Evolutionary conservation across 2,329 filamentous ascomycete species (phyloP).

Genomic region (Purpureocillium lavendulum): DNA sequence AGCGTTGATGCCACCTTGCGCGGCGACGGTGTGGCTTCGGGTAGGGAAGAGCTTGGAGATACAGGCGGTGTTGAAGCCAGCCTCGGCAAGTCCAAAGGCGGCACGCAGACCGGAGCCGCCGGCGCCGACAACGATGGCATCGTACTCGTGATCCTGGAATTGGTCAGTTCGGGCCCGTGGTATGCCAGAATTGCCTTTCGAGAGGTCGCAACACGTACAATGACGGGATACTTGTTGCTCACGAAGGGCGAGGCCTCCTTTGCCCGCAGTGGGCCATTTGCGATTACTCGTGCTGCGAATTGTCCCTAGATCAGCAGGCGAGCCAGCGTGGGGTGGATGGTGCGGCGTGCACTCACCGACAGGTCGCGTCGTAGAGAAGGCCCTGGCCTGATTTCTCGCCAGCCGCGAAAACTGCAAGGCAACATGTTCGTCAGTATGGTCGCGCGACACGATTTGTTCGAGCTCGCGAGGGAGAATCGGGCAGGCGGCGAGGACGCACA

Average conservation of each 20-base stretch:
- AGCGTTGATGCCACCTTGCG: constrained; percentile 79
- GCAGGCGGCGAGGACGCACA: constrained; percentile 31
- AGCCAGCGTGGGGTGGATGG: no score
- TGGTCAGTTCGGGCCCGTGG: not conserved
- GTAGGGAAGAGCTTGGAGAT: constrained; percentile 84
- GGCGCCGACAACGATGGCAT: constrained; percentile 88
- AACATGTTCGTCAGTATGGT: constrained; percentile 9
- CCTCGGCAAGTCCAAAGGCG: constrained; percentile 78
- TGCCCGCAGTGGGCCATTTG: constrained; percentile 76
- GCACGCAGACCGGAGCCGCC: constrained; percentile 76
- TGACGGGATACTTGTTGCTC: constrained; percentile 86
- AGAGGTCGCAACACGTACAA: constrained; percentile 49
- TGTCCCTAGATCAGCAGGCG: not conserved
- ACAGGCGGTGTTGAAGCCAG: constrained; percentile 83
- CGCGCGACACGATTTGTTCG: constrained; percentile 4
- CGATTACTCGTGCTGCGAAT: constrained; percentile 69
- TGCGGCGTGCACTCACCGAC: constrained; percentile 49
- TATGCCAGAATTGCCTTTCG: constrained; percentile 57
- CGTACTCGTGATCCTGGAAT: constrained; percentile 88
- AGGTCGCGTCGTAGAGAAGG: constrained; percentile 81
- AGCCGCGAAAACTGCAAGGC: constrained; percentile 51
- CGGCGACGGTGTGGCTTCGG: constrained; percentile 75
- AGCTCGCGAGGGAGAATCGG: constrained; percentile 2
- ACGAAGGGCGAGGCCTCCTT: constrained; percentile 88
- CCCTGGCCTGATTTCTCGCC: constrained; percentile 57